These are phyloP conservation scores for Macrophomina pseudophaseolina DNA, from an alignment of 2,329 filamentous ascomycete species.

Conservation along the genomic window DNA sequence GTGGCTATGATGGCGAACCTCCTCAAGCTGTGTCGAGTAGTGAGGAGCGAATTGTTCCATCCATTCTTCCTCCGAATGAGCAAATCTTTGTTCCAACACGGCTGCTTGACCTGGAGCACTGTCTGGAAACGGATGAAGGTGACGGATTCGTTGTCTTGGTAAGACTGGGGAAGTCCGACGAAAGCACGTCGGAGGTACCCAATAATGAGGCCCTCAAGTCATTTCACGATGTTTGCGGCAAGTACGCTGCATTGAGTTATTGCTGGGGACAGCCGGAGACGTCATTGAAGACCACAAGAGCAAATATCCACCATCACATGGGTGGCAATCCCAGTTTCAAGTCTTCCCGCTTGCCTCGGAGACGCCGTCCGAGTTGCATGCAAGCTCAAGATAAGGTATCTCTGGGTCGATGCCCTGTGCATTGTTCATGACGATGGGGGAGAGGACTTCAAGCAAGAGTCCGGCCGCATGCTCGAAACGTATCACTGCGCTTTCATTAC, in stretches of 20 bases:
- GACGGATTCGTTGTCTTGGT: background rate
- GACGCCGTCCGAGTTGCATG: conserved; percentile 34
- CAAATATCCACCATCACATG: background rate
- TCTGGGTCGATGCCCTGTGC: background rate
- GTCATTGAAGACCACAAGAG: conserved; percentile 1
- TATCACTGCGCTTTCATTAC: background rate
- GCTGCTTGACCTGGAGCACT: background rate
- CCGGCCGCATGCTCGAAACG: background rate
- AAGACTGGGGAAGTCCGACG: background rate
- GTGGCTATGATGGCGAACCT: too few relatives aligned
- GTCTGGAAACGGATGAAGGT: background rate
- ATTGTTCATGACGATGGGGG: conserved; percentile 34
- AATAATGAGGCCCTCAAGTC: background rate
- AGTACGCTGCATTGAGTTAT: conserved; percentile 18
- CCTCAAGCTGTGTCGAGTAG: too few relatives aligned
- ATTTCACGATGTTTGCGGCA: background rate
- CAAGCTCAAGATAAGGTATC: background rate
- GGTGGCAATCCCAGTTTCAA: background rate
- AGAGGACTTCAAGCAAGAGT: conserved; percentile 11
- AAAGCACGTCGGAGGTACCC: too few relatives aligned
- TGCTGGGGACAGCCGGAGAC: conserved; percentile 3
- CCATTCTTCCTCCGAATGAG: too few relatives aligned
- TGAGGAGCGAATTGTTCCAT: too few relatives aligned
- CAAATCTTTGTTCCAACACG: background rate
- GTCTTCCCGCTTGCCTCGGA: conserved; percentile 7